Percentiles rank a stretch among this genome's conserved stretches.
phyloP scores from a whole-genome alignment of 2,329 filamentous ascomycete genomes.

The Elsinoe ampelina region DNA sequence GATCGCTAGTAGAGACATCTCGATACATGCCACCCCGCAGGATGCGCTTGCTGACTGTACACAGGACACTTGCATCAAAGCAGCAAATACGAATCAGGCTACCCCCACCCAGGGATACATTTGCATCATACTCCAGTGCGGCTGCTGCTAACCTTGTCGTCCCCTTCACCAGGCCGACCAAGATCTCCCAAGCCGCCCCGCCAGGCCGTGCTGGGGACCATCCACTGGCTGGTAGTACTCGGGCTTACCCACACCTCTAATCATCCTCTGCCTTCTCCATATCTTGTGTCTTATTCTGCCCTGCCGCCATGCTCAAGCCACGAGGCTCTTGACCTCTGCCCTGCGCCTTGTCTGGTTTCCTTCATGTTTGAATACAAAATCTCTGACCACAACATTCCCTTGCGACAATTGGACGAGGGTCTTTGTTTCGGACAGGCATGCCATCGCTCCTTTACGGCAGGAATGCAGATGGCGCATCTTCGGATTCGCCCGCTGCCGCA shows the following conservation, averaged over 20 bases:
- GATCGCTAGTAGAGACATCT: neutral
- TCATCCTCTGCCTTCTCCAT: slow-evolving; percentile 3
- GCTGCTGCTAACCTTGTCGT: neutral
- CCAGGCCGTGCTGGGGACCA: neutral
- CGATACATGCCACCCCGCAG: neutral
- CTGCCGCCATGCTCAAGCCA: slow-evolving; percentile 4
- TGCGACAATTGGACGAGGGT: slow-evolving; percentile 1
- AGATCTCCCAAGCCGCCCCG: neutral
- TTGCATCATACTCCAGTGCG: slow-evolving; percentile 2
- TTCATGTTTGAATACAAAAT: slow-evolving; percentile 1
- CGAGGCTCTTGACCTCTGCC: slow-evolving; percentile 4
- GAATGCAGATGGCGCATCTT: slow-evolving; percentile 1
- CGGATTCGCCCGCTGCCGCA: neutral
- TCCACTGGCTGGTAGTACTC: neutral
- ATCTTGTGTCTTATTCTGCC: neutral
- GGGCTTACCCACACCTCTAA: slow-evolving; percentile 3
- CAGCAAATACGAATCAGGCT: neutral
- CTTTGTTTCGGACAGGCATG: neutral
- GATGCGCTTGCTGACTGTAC: slow-evolving; percentile 3
- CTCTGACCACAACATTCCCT: neutral
- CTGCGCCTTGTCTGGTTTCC: neutral
- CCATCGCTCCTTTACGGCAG: slow-evolving; percentile 1
- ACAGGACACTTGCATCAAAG: neutral
- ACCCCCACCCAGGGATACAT: neutral
- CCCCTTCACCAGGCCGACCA: slow-evolving; percentile 2